Conservation (phyloP, 371 early-diverging fungal species). For the Thermomucor indicae-seudaticae region DNA sequence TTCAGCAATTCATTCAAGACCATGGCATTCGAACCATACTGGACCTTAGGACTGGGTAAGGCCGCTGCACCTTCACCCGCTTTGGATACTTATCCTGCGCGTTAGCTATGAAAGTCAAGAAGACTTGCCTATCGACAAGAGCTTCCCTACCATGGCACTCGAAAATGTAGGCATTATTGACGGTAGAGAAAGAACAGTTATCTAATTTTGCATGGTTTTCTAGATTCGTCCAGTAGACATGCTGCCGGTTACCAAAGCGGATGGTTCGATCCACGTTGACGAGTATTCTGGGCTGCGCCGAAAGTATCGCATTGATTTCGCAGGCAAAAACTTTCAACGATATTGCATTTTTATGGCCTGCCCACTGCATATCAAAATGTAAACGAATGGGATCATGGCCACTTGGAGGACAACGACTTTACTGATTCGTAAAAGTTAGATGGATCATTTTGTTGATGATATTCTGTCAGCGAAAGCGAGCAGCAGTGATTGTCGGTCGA, state of each 20-base stretch:
- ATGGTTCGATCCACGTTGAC: no score
- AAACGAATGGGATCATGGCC: background rate
- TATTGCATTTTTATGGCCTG: conserved; percentile 37
- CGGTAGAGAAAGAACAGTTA: background rate
- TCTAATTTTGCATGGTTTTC: no score
- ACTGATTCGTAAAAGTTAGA: conserved; percentile 9
- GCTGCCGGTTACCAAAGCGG: background rate
- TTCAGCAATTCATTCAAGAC: conserved; percentile 11
- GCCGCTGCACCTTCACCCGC: background rate
- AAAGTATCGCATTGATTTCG: conserved; percentile 38
- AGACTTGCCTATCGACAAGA: conserved; percentile 9
- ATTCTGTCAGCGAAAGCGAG: conserved; percentile 36
- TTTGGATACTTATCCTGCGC: background rate
- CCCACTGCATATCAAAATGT: conserved; percentile 30
- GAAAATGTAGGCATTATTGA: conserved; percentile 3
- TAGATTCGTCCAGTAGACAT: background rate
- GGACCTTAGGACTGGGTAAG: conserved; percentile 28
- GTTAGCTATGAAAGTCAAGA: conserved; percentile 3
- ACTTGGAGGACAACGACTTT: background rate
- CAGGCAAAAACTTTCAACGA: conserved; percentile 38
- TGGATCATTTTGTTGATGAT: conserved; percentile 21
- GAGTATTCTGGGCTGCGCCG: no score
- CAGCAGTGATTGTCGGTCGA: conserved; percentile 42
- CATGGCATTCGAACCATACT: conserved; percentile 23
- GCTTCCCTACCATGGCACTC: conserved; percentile 9